Evolutionary conservation across 129 eudicot genomes (phyloP).

Genomic region (Arctium lappa): DNA sequence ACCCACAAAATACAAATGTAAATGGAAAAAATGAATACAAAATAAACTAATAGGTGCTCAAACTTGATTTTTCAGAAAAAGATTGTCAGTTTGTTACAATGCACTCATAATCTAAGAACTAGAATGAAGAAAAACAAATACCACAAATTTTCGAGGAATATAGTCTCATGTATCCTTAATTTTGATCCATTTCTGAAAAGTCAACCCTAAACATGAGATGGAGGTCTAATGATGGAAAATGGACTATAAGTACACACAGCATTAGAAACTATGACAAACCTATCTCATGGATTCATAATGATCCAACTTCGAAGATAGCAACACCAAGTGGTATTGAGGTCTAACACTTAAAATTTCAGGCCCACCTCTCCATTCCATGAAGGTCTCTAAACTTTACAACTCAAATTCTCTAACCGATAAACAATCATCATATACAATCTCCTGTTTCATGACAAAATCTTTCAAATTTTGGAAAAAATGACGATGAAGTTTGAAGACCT

Average conservation of each 20-base stretch:
- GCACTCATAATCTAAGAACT: neutral
- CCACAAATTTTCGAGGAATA: neutral
- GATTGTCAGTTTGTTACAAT: neutral
- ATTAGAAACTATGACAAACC: neutral
- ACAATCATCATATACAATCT: neutral
- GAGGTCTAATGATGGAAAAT: too few species aligned
- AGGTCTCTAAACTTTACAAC: neutral
- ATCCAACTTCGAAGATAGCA: neutral
- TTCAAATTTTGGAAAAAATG: neutral
- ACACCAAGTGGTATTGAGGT: neutral
- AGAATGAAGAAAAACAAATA: neutral
- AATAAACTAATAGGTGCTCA: neutral
- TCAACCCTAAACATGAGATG: neutral
- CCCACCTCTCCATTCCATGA: neutral
- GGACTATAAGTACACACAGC: neutral
- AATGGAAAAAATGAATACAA: neutral
- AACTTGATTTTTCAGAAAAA: neutral
- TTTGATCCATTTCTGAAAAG: neutral
- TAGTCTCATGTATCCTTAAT: neutral
- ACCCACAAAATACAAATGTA: neutral
- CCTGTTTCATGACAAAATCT: neutral
- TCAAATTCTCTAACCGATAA: neutral
- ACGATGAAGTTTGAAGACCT: neutral
- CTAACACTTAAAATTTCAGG: neutral
- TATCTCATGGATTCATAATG: neutral